Evolutionary conservation across 306 rosid genomes (phyloP).

Genomic region (Cucumis melo): DNA sequence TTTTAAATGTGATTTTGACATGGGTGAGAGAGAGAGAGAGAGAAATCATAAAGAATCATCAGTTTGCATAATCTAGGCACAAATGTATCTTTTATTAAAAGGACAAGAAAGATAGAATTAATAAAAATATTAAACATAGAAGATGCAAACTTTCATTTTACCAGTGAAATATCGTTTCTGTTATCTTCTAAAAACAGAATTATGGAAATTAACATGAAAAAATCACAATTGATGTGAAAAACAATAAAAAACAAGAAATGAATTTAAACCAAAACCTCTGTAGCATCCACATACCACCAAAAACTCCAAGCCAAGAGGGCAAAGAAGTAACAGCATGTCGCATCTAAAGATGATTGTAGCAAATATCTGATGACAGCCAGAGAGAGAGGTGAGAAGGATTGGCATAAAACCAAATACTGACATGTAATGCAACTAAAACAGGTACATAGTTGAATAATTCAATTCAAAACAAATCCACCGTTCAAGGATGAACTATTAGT

Average conservation of each 20-base stretch:
- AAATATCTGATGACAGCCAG: constrained; percentile 49
- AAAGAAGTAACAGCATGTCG: constrained; percentile 72
- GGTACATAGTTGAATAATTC: not conserved
- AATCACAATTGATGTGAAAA: no score
- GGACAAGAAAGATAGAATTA: not conserved
- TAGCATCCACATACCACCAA: constrained; percentile 46
- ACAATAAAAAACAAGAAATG: no score
- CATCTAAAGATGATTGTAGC: constrained; percentile 76
- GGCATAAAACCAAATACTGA: not conserved
- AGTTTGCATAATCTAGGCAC: not conserved
- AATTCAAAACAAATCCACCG: not conserved
- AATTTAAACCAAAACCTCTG: not conserved
- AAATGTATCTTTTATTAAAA: no score
- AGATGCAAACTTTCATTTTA: not conserved
- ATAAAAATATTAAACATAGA: not conserved
- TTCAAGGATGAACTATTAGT: not conserved
- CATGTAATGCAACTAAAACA: not conserved
- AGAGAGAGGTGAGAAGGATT: not conserved
- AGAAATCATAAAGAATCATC: not conserved
- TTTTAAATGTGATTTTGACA: no score
- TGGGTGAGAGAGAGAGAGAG: no score
- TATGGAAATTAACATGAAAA: no score
- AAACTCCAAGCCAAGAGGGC: constrained; percentile 67
- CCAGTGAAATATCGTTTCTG: not conserved
- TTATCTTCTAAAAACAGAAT: no score